These are phyloP conservation scores for Wickerhamomyces sydowiorum DNA, from an alignment of 805 yeast species.

Conservation along the genomic window DNA sequence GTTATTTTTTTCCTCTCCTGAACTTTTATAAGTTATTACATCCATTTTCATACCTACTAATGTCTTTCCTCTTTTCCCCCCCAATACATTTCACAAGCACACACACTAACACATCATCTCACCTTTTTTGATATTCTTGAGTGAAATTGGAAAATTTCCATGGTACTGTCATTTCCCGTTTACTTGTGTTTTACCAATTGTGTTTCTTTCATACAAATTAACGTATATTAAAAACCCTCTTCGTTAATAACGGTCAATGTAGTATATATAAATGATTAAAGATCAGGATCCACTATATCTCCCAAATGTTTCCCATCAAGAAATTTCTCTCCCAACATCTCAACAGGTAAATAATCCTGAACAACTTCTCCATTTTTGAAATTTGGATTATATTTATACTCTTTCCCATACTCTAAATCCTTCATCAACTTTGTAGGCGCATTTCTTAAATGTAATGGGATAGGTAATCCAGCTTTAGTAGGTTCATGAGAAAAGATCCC, in stretches of 20 bases:
- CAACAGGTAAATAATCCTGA: slow-evolving; percentile 74
- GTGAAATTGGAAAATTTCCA: no score
- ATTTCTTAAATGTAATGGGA: slow-evolving; percentile 80
- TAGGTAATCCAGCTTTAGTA: slow-evolving; percentile 45
- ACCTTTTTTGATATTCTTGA: no score
- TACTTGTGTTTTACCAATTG: no score
- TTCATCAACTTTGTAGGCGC: slow-evolving; percentile 93
- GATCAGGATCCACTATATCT: slow-evolving; percentile 34
- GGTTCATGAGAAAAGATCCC: slow-evolving; percentile 51
- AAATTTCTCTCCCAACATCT: slow-evolving; percentile 41
- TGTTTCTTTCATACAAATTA: no score
- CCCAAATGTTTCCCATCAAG: slow-evolving; percentile 57
- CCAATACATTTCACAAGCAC: no score
- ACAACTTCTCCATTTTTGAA: slow-evolving; percentile 63
- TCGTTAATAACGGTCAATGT: no score
- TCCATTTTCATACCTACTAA: no score
- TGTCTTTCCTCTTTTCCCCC: no score
- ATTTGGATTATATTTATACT: slow-evolving; percentile 86
- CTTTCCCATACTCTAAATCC: slow-evolving; percentile 78
- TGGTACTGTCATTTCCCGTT: no score
- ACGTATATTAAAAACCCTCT: no score
- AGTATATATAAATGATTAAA: slow-evolving; percentile 9
- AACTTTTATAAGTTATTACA: not conserved
- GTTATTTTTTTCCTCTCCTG: no score
- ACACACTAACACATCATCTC: no score